Evolutionary conservation across 2,329 filamentous ascomycete species (phyloP), one percentile per base, ranked within the genome.

Genomic region (Pleomassaria siparia): DNA sequence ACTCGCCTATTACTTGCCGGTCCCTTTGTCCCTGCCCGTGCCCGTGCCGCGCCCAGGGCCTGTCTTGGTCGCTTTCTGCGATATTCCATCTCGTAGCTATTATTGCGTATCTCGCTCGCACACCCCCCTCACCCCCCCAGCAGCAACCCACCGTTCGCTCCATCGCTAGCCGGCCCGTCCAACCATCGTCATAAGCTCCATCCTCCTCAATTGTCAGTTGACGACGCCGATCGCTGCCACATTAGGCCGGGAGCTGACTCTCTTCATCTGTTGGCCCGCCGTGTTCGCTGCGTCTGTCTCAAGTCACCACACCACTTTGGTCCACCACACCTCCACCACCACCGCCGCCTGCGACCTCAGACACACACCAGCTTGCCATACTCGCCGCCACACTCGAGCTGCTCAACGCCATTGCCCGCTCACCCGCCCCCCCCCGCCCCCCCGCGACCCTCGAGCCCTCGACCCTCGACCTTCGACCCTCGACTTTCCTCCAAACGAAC

Each of bases 111-210:
- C 11, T 9, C 32, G 32, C 18, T 36, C 32, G 10, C 10, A 11
- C 32, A 9, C 32, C 32, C 10, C 18, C 15, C 32, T 21, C 36
- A 22, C 4, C 5, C 16, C 30, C 46, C 22, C 39, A 32, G 21
- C 41, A 33, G 37, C 25, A 26, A 26, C 25, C 25, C 25, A 26
- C 25, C 25, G 25, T 26, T 26, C 25, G 25, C 12, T 26, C 25
- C 25, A 26, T 33, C 24, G 32, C 44, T 42, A 35, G 43, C 49
- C 29, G 28, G 40, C 46, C 49, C 36, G 45, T 43, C 22, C 20
- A 29, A 36, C 30, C 45, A 44, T 50, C 55, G 52, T 58, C 55
- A 54, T 54, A 50, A 47, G 41, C 41, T 44, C 32, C 36, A 41
- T 41, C 40, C 29, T 28, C 39, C 25, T 18, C 47, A 24, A 46